These are phyloP conservation scores for Tilletia indica DNA, from an alignment of 1,284 basidiomycete genomes.

Conservation along the genomic window DNA sequence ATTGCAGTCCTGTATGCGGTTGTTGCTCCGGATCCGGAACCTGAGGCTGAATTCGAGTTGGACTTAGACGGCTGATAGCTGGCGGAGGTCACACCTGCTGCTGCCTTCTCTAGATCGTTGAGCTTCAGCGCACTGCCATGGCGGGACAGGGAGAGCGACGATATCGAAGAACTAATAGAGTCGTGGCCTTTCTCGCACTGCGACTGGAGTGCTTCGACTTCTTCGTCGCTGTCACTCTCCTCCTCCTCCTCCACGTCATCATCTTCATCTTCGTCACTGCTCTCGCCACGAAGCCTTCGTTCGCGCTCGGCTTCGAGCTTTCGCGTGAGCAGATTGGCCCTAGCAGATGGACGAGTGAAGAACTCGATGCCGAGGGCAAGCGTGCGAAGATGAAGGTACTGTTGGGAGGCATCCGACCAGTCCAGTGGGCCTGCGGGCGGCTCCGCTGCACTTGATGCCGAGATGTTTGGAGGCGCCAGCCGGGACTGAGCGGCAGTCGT, in stretches of 20 bases:
- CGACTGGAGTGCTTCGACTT: not conserved
- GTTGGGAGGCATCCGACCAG: conserved; percentile 45
- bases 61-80: not conserved
- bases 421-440: conserved; percentile 24
- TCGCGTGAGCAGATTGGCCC: conserved; percentile 45
- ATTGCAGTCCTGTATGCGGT: conserved; percentile 12
- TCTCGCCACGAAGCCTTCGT: not conserved
- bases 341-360: conserved; percentile 43
- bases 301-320: conserved; percentile 37
- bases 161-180: conserved; percentile 2
- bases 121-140: not conserved
- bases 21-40: not conserved
- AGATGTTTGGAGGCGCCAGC: not conserved
- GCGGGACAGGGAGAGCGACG: conserved; percentile 6
- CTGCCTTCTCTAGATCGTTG: conserved; percentile 10
- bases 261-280: not conserved
- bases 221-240: conserved; percentile 11
- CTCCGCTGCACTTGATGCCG: not conserved
- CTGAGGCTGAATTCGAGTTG: not conserved
- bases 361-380: conserved; percentile 48
- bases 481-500: too few relatives aligned
- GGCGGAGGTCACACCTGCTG: not conserved
- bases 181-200: not conserved
- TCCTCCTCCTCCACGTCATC: conserved; percentile 15
- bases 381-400: conserved; percentile 41